These are phyloP conservation scores for Ramaria sp. DNA, from an alignment of 768 basidiomycete species.

Conservation along the genomic window DNA sequence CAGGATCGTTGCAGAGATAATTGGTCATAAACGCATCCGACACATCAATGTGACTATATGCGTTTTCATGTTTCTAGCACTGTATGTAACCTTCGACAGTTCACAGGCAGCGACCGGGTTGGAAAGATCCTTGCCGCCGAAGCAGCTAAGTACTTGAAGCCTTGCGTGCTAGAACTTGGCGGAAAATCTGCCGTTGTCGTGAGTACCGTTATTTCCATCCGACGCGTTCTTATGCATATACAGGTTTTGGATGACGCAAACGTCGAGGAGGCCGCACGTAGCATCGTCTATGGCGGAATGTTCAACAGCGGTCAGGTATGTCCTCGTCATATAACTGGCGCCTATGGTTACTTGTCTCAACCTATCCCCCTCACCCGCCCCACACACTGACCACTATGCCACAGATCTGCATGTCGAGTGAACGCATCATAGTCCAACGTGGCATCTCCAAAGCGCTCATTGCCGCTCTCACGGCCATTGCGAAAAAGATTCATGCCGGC, in stretches of 20 bases:
- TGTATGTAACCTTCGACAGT: conserved; percentile 21
- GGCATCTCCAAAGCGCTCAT: conserved; percentile 27
- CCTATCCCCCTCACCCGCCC: neutral
- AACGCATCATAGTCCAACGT: conserved; percentile 45
- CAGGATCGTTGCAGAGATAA: conserved; percentile 36
- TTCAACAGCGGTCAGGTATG: conserved; percentile 29
- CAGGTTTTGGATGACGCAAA: conserved; percentile 46
- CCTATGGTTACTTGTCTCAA: neutral
- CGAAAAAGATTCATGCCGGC: conserved; percentile 28
- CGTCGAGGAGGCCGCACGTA: conserved; percentile 40
- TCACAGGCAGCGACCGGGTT: conserved; percentile 46
- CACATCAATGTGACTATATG: conserved; percentile 39
- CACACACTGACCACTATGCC: neutral
- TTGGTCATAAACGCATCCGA: conserved; percentile 44
- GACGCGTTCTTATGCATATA: neutral
- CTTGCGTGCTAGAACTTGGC: conserved; percentile 45
- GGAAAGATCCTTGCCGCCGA: conserved; percentile 42
- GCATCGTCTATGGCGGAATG: conserved; percentile 33
- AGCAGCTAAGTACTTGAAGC: conserved; percentile 49
- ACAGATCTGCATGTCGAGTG: conserved; percentile 47
- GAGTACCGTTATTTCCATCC: conserved; percentile 12
- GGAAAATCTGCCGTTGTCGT: conserved; percentile 44
- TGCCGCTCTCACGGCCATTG: conserved; percentile 23
- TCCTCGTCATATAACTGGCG: neutral
- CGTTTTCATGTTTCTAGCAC: conserved; percentile 27